Conservation (phyloP, 208 protist genomes). For the Acanthamoeba castellanii region DNA sequence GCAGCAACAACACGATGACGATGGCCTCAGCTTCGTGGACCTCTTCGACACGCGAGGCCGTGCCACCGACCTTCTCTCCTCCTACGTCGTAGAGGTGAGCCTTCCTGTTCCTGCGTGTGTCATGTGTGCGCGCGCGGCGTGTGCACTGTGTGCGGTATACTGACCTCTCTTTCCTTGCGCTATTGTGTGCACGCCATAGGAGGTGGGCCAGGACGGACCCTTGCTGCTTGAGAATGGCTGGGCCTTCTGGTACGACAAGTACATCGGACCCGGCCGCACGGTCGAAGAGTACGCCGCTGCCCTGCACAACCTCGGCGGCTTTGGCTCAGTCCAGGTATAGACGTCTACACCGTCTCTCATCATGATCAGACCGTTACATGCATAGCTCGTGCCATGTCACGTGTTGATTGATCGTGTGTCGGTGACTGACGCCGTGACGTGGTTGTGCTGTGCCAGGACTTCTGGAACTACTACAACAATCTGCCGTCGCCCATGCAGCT, state of each 20-base stretch:
- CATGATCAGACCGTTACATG: no score
- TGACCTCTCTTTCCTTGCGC: neutral
- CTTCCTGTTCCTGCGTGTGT: neutral
- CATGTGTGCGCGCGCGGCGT: no score
- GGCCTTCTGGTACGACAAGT: conserved; percentile 43
- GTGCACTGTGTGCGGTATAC: neutral
- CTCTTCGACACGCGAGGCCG: neutral
- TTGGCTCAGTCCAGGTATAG: conserved; percentile 5
- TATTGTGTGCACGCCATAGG: neutral
- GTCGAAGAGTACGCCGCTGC: conserved; percentile 2
- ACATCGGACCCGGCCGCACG: conserved; percentile 28
- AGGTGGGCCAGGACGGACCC: neutral
- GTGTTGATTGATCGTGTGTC: neutral
- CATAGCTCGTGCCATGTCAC: no score
- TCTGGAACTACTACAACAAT: conserved; percentile 44
- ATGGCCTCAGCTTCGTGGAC: neutral
- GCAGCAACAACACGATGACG: neutral
- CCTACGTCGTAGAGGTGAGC: neutral
- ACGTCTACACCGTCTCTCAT: no score
- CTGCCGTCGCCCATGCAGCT: conserved; percentile 17
- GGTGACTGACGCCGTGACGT: neutral
- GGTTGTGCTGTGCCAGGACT: neutral
- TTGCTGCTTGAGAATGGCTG: neutral
- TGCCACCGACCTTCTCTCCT: neutral
- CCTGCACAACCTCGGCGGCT: conserved; percentile 13